Conservation (phyloP, 805 yeast species). For the Helenozyma rhizophorensis region DNA sequence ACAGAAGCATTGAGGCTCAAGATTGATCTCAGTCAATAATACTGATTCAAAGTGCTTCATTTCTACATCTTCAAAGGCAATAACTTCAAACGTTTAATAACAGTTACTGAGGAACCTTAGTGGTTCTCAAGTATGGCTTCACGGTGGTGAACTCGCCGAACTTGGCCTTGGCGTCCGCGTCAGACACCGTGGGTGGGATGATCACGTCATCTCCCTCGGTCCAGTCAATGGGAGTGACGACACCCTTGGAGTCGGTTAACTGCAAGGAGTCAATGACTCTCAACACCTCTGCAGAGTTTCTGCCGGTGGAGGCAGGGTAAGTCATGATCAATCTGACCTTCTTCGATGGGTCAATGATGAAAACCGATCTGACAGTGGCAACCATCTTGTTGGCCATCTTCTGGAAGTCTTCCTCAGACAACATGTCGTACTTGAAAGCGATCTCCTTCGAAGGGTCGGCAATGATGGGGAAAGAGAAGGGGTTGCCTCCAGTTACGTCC, state of each 20-base stretch:
- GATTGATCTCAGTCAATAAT: too few species aligned
- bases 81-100: too few species aligned
- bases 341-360: conserved; percentile 65
- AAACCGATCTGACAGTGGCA: conserved; percentile 67
- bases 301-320: conserved; percentile 71
- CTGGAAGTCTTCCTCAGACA: conserved; percentile 64
- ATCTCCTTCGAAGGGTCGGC: conserved; percentile 62
- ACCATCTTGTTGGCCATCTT: conserved; percentile 62
- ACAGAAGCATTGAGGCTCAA: too few species aligned
- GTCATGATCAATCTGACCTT: conserved; percentile 58
- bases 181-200: conserved; percentile 60
- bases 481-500: conserved; percentile 51
- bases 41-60: too few species aligned
- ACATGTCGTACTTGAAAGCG: conserved; percentile 63
- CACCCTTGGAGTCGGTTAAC: conserved; percentile 54
- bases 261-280: conserved; percentile 69
- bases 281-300: conserved; percentile 72
- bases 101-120: conserved; percentile 26
- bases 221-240: conserved; percentile 74
- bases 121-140: conserved; percentile 62
- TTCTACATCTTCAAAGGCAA: too few species aligned
- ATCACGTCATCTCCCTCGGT: conserved; percentile 70
- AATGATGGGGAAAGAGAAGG: conserved; percentile 60
- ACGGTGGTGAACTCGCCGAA: conserved; percentile 60
- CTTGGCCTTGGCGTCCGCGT: conserved; percentile 54